Evolutionary conservation across 2,329 filamentous ascomycete species (phyloP).

Genomic region (Phaeosphaeria sp.): DNA sequence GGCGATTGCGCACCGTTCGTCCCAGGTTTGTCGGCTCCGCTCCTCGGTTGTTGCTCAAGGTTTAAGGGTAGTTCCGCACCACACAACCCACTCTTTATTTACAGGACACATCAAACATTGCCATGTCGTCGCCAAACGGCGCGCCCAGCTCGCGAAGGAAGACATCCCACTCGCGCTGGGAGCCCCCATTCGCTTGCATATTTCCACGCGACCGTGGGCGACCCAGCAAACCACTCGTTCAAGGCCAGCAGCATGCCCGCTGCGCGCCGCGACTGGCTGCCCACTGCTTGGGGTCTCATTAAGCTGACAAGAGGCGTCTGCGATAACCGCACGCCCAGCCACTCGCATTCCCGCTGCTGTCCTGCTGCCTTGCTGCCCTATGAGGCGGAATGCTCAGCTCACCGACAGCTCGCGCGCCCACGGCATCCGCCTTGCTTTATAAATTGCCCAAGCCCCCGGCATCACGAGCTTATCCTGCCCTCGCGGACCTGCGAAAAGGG

Average conservation of each 20-base stretch:
- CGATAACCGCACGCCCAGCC: conserved; percentile 14
- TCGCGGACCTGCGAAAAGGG: conserved; percentile 10
- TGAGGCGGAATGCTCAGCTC: conserved; percentile 28
- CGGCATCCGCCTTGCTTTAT: background rate
- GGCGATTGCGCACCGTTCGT: conserved; percentile 30
- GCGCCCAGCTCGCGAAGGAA: background rate
- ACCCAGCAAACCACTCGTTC: background rate
- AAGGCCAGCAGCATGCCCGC: background rate
- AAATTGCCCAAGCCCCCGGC: background rate
- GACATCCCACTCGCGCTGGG: background rate
- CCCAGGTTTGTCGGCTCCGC: conserved; percentile 31
- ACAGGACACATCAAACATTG: conserved; percentile 17
- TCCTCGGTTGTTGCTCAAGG: conserved; percentile 15
- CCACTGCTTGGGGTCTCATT: conserved; percentile 19
- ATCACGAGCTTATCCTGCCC: background rate
- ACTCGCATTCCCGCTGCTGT: conserved; percentile 15
- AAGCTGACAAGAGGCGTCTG: conserved; percentile 21
- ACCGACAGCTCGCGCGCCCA: background rate
- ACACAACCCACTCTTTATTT: conserved; percentile 17
- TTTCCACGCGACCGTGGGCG: background rate
- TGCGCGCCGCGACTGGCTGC: conserved; percentile 8
- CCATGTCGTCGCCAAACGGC: background rate
- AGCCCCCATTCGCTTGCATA: background rate
- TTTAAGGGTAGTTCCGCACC: conserved; percentile 18
- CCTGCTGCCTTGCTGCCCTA: no score